Evolutionary conservation across 2,329 filamentous ascomycete species (phyloP).

Genomic region (Teratosphaeria viscida): DNA sequence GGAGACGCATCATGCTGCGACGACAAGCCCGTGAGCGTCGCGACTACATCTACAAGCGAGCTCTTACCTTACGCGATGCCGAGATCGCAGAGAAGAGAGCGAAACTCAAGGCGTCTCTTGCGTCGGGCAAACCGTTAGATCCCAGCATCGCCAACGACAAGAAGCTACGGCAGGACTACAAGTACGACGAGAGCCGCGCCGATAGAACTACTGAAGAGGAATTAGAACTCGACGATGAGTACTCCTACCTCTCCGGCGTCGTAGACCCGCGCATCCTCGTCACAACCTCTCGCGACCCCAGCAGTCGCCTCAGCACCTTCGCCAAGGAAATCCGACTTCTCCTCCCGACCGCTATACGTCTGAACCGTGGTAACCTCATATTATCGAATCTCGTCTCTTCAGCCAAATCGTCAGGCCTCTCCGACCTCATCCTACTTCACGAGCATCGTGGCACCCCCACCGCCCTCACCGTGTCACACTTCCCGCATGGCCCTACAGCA

Average conservation of each 20-base stretch:
- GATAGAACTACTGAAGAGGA: constrained; percentile 58
- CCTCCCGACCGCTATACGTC: constrained; percentile 71
- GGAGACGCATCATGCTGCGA: constrained; percentile 37
- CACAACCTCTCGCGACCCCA: constrained; percentile 83
- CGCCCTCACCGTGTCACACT: constrained; percentile 74
- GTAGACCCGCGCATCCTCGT: constrained; percentile 82
- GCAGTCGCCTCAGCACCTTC: constrained; percentile 74
- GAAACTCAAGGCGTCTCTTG: constrained; percentile 74
- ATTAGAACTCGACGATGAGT: constrained; percentile 77
- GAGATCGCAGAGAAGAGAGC: constrained; percentile 87
- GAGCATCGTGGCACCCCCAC: constrained; percentile 91
- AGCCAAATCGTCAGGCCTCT: constrained; percentile 68
- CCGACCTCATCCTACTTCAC: constrained; percentile 77
- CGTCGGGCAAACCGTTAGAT: constrained; percentile 78
- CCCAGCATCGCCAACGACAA: constrained; percentile 79
- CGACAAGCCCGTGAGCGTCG: constrained; percentile 68
- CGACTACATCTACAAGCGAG: constrained; percentile 85
- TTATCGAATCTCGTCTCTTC: constrained; percentile 75
- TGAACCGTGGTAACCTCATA: constrained; percentile 87
- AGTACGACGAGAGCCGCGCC: constrained; percentile 76
- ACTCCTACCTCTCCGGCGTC: constrained; percentile 79
- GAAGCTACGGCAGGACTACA: constrained; percentile 71
- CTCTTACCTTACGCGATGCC: constrained; percentile 76
- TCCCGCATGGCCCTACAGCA: constrained; percentile 78
- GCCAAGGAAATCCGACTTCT: constrained; percentile 82